Evolutionary conservation across 306 rosid genomes (phyloP).

Genomic region (Fragaria ananassa): DNA sequence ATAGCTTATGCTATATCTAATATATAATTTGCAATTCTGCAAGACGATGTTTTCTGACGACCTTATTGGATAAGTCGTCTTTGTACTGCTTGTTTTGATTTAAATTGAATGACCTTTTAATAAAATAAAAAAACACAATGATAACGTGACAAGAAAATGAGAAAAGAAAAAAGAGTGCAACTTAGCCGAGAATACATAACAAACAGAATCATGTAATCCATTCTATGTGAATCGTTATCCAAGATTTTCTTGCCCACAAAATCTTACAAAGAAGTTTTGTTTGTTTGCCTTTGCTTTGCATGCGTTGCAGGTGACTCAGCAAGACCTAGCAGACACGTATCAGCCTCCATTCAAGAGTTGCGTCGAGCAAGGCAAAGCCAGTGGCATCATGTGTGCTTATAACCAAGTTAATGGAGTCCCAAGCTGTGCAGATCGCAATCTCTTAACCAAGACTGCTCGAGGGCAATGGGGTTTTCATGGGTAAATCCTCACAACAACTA

Average conservation of each 20-base stretch:
- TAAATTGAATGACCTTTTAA: no score
- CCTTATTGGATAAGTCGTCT: no score
- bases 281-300: not conserved
- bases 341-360: constrained; percentile 91
- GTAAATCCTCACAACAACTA: constrained; percentile 23
- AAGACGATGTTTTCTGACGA: no score
- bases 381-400: constrained; percentile 93
- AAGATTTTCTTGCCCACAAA: not conserved
- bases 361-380: constrained; percentile 60
- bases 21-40: no score
- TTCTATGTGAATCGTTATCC: not conserved
- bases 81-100: no score
- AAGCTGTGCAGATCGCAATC: constrained; percentile 71
- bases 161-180: not conserved
- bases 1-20: no score
- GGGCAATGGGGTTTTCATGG: constrained; percentile 72
- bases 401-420: constrained; percentile 88
- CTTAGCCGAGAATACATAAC: not conserved
- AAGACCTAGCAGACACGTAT: constrained; percentile 82
- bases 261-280: not conserved
- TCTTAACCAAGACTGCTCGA: constrained; percentile 57
- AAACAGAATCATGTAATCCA: not conserved
- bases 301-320: constrained; percentile 56
- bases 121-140: not conserved
- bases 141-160: not conserved